Percentiles rank a stretch among this genome's conserved stretches.
Evolutionary conservation across 345 rosid genomes (phyloP).

Genomic region (Murraya paniculata): DNA sequence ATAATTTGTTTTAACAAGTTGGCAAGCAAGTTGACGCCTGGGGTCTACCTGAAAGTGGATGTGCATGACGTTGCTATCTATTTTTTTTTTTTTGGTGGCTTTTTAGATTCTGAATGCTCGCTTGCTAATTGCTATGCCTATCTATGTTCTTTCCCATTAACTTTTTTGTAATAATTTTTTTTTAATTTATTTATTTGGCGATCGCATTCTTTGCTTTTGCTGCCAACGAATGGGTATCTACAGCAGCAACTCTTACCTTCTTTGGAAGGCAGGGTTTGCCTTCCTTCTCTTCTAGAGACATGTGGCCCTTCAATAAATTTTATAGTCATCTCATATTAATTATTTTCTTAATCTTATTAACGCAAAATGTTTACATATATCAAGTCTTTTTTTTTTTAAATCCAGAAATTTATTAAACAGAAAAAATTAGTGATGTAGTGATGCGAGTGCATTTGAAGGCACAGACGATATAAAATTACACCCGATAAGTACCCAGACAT

Average conservation of each 20-base stretch:
- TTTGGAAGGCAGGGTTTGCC: not conserved
- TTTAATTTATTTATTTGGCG: not conserved
- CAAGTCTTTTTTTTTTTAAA: too few species aligned
- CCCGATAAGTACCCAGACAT: too few species aligned
- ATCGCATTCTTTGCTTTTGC: conserved; percentile 4
- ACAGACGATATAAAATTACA: too few species aligned
- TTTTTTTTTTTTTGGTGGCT: not conserved
- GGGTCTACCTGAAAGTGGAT: conserved; percentile 24
- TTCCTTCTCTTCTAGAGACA: conserved; percentile 25
- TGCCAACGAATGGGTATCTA: conserved; percentile 7
- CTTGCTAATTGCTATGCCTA: not conserved
- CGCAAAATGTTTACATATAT: too few species aligned
- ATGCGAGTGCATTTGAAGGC: too few species aligned
- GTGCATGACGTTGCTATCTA: conserved; percentile 16
- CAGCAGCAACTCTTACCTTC: not conserved
- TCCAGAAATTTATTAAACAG: too few species aligned
- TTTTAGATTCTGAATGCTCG: conserved; percentile 18
- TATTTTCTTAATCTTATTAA: not conserved
- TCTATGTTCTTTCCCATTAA: not conserved
- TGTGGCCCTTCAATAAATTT: conserved; percentile 31
- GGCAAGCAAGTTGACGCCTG: conserved; percentile 19
- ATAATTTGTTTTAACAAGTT: conserved; percentile 14
- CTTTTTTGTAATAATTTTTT: not conserved
- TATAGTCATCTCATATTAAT: conserved; percentile 18
- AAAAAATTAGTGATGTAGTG: too few species aligned